Evolutionary conservation across 257 asterid species (phyloP), one percentile per base, ranked within the genome.

Genomic region (Jaltomata sinuosa): DNA sequence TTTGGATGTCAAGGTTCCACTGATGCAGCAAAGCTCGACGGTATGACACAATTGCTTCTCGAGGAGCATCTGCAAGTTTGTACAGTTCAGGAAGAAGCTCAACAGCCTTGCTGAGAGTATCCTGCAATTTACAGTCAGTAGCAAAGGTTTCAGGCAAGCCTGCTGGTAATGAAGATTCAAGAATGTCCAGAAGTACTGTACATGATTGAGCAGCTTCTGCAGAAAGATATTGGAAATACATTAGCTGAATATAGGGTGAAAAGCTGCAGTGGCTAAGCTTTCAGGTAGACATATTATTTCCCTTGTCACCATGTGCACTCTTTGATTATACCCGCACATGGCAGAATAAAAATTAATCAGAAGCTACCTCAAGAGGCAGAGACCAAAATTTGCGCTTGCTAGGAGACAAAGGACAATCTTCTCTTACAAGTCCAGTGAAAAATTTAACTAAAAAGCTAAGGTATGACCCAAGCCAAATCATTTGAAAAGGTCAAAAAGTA

Each of bases 121-220:
- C 98, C 91, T 92, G 98, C 91, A 96, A 93, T 89, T 94, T 96
- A 91, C 90, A 85, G 89, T 93, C 98, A 87, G 93, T 89, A 84
- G 89, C 93, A 87, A 92, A 90, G 88, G 89, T 93, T 93, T 91
- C 95, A 87, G 98, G 99, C 91, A 93, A 90, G 80, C 94, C 97
- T 87, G 86, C 94, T 84, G 98, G 99, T 85, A 93, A 90, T 89
- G 99, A 88, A 81, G 98, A 91, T 90, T 96, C 99, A 85, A 94
- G 90, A 81, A 92, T 90, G 90, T 94, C 98, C 95, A 96, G 91
- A 89, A 96, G 91, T 89, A 91, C 87, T 61, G 94, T 87, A 91
- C 99, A 96, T 84, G 98, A 92, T 87, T 88, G 98, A 84, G 98
- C 98, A 92, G 99, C 97, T 87, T 96, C 99, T 96, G 99, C 94